phyloP scores from a whole-genome alignment of 1,284 basidiomycete genomes.

The Rugosomyces carneus region DNA sequence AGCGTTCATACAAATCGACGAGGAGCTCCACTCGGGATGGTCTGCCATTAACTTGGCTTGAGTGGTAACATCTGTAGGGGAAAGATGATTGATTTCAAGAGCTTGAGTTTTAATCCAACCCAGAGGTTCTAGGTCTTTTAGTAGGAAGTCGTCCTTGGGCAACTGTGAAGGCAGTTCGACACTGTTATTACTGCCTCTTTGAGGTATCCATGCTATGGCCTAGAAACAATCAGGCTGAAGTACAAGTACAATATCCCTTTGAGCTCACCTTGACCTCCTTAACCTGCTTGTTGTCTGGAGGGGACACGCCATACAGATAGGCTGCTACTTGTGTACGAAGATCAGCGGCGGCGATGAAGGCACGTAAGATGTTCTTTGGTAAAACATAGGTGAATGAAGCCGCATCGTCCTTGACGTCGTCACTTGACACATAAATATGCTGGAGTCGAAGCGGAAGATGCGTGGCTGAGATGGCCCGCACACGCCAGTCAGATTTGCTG shows the following conservation, averaged over 20 bases:
- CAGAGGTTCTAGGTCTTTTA: conserved; percentile 92
- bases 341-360: conserved; percentile 92
- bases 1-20: conserved; percentile 88
- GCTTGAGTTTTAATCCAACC: conserved; percentile 99
- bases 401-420: conserved; percentile 97
- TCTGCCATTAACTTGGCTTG: conserved; percentile 97
- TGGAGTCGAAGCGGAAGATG: conserved; percentile 94
- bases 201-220: conserved; percentile 93
- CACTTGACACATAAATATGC: conserved; percentile 98
- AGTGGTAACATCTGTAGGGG: conserved; percentile 91
- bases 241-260: background rate
- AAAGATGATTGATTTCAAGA: conserved; percentile 87
- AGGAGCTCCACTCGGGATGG: conserved; percentile 92
- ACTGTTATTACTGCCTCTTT: conserved; percentile 91
- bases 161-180: conserved; percentile 85
- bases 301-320: conserved; percentile 89
- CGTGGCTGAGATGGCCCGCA: conserved; percentile 93
- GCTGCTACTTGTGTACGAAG: conserved; percentile 95
- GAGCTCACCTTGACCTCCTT: conserved; percentile 88
- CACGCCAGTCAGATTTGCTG: conserved; percentile 99
- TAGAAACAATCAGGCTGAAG: conserved; percentile 18
- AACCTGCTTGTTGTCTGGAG: conserved; percentile 95
- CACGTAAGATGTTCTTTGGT: conserved; percentile 95
- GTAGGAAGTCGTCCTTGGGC: conserved; percentile 89
- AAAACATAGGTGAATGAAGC: conserved; percentile 92